Percentiles rank a stretch among this genome's conserved stretches.
These are phyloP conservation scores for Suaeda aralocaspica DNA, from an alignment of 148 eudicot species.

Conservation along the genomic window DNA sequence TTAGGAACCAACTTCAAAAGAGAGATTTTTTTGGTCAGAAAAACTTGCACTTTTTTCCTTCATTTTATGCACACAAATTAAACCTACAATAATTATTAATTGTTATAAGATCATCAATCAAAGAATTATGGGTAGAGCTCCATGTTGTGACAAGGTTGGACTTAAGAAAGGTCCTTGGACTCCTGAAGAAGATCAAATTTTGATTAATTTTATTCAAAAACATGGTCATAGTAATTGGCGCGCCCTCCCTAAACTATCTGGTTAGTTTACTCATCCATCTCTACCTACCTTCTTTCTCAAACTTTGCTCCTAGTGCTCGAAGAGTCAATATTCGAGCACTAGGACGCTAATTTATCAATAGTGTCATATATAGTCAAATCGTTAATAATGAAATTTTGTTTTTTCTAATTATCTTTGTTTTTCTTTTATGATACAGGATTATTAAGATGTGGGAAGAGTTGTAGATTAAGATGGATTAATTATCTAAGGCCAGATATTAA, in stretches of 20 bases:
- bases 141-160: constrained; percentile 67
- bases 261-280: constrained; percentile 25
- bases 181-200: constrained; percentile 49
- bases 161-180: constrained; percentile 70
- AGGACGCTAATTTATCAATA: background rate
- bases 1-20: no score
- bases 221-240: constrained; percentile 72
- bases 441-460: constrained; percentile 76
- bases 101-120: background rate
- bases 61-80: background rate
- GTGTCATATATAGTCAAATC: no score
- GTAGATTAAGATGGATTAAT: constrained; percentile 73
- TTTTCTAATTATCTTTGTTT: background rate
- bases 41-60: background rate
- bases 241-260: constrained; percentile 58
- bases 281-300: background rate
- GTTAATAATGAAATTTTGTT: background rate
- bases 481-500: constrained; percentile 68
- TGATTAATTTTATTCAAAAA: constrained; percentile 40
- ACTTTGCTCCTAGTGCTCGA: background rate
- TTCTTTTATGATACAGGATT: constrained; percentile 37
- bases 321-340: background rate
- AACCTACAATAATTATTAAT: background rate
- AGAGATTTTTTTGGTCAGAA: background rate
- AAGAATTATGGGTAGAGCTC: constrained; percentile 55